phyloP scores from a whole-genome alignment of 2,329 filamentous ascomycete genomes.

The Clarireedia hainanense region DNA sequence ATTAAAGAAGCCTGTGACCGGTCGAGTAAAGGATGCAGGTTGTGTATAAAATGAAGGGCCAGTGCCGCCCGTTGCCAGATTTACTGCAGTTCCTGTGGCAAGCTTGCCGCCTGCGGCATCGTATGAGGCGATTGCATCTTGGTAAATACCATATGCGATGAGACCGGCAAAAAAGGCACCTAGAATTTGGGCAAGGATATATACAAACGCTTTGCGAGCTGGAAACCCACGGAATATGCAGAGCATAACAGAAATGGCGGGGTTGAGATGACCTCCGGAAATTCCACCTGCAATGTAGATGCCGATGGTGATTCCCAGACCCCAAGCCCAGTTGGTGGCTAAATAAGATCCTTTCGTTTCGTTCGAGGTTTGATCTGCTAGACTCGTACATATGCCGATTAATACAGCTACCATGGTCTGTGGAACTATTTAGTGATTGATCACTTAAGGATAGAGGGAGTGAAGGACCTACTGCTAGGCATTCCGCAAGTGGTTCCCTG shows the following conservation, averaged over 20 bases:
- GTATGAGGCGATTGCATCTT: conserved; percentile 10
- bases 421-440: background rate
- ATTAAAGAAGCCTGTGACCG: conserved; percentile 36
- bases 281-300: conserved; percentile 41
- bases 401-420: conserved; percentile 22
- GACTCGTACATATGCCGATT: conserved; percentile 41
- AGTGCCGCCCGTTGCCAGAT: background rate
- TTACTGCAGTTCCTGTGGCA: background rate
- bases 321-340: conserved; percentile 42
- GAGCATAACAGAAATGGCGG: conserved; percentile 36
- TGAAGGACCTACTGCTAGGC: conserved; percentile 31
- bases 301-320: conserved; percentile 44
- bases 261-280: conserved; percentile 39
- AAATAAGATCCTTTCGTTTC: conserved; percentile 33
- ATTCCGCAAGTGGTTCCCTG: conserved; percentile 43
- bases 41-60: conserved; percentile 5
- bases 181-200: conserved; percentile 43
- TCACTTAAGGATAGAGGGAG: background rate
- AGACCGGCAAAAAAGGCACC: conserved; percentile 42
- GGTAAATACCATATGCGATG: conserved; percentile 33
- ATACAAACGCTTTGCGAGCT: conserved; percentile 40
- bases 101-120: background rate
- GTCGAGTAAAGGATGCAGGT: conserved; percentile 13
- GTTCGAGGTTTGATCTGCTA: conserved; percentile 31
- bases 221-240: conserved; percentile 46